Base-by-base conservation (phyloP, 805 yeast genomes). In the Starmera quercuum region DNA sequence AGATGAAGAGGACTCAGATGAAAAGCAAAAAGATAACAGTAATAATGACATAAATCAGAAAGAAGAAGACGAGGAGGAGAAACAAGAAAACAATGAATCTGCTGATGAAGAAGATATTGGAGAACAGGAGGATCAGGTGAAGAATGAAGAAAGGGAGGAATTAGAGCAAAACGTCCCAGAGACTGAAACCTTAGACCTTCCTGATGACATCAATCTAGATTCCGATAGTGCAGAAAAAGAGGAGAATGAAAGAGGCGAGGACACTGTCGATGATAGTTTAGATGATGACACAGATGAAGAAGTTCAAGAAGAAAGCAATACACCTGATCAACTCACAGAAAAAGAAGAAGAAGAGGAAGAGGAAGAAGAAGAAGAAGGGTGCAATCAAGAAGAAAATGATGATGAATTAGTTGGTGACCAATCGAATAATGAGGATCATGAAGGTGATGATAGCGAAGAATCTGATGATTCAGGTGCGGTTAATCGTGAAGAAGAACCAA, bases 161-260 rank as follows among this genome's bases (percentile, higher is more conserved):
- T 54, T 84, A 33, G 95, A 85, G 29, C 73, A 74, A 13, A 63
- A 77, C 37, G 85, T 80, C 30, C 90, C 88, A 14, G 95, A 92
- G 53, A 66, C 77, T 6, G 97, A 92, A 39, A 78, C 88, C 4
- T 63, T 90, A 43, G 96, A 92, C 16, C 64, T 90, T 20, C 97
- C 97, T 0, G 97, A 92, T 12, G 95, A 88, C 47, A 73, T 90
- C 68, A 78, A 90, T 45, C 63, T 90, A 20, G 97, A 90, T 50
- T 78, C 78, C n/a, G 45, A 38, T 16, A 41, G 36, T 5, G 71
- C 60, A 2, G 69, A 58, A 6, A 68, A 65, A n/a, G 68, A 62
- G 2, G 71, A 63, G 6, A 68, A 62, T 7, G 60, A 56, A 3
- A 56, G 51, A 1, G 53, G 46, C 22, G 59, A 52, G 7, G 58